Evolutionary conservation across 2,329 filamentous ascomycete genomes (phyloP).

Genomic region (Neophaeococcomyces aloes): DNA sequence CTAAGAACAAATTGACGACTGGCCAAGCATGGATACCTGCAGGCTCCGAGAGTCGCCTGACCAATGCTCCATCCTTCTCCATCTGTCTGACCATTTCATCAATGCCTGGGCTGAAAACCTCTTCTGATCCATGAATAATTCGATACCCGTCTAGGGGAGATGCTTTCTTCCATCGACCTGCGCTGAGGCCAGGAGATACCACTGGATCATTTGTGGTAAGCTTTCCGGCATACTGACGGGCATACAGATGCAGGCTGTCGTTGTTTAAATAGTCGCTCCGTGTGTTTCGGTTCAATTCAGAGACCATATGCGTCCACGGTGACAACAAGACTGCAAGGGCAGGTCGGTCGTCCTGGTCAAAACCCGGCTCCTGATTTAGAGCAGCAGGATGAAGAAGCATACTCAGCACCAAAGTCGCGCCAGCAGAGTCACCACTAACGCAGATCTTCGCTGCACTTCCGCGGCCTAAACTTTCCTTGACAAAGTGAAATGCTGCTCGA

Average conservation of each 20-base stretch:
- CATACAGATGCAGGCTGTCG: constrained; percentile 57
- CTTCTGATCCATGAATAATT: constrained; percentile 63
- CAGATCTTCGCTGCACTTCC: constrained; percentile 44
- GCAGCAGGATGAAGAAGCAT: constrained; percentile 55
- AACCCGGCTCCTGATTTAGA: constrained; percentile 25
- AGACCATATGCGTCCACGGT: constrained; percentile 68
- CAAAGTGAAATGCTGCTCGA: constrained; percentile 50
- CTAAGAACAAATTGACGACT: constrained; percentile 53
- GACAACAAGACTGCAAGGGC: constrained; percentile 63
- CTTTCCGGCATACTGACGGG: constrained; percentile 55
- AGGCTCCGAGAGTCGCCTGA: constrained; percentile 47
- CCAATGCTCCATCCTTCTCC: constrained; percentile 44
- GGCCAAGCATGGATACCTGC: constrained; percentile 75
- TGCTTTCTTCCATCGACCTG: constrained; percentile 55
- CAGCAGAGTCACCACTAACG: constrained; percentile 70
- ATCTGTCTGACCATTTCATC: constrained; percentile 48
- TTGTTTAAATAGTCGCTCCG: constrained; percentile 64
- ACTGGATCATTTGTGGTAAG: constrained; percentile 42
- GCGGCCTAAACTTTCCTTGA: constrained; percentile 17
- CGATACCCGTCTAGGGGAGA: constrained; percentile 57
- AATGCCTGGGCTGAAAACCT: constrained; percentile 65
- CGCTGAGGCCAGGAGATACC: constrained; percentile 57
- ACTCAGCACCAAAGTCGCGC: constrained; percentile 61
- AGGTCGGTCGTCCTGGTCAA: constrained; percentile 29
- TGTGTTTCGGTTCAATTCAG: constrained; percentile 56